Evolutionary conservation across 352 stramenopile species (phyloP).

Genomic region (Blastocystis sp.): DNA sequence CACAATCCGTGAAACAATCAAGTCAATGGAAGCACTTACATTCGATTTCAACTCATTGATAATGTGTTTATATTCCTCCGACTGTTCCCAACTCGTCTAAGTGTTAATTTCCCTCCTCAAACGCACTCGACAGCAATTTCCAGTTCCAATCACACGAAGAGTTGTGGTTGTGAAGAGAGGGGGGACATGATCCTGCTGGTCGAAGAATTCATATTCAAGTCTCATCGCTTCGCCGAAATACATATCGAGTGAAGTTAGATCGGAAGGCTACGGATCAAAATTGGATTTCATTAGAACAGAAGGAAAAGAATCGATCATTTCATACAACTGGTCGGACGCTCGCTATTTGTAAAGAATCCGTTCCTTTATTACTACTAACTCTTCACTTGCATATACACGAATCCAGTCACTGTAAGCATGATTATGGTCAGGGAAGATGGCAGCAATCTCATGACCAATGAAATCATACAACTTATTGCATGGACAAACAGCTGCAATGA

Average conservation of each 20-base stretch:
- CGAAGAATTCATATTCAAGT: neutral
- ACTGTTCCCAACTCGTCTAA: neutral
- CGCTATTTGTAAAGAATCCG: neutral
- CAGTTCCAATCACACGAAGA: too few species aligned
- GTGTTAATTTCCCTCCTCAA: neutral
- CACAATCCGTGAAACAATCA: too few species aligned
- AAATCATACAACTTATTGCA: slow-evolving; percentile 6
- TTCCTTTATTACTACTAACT: neutral
- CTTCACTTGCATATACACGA: slow-evolving; percentile 2
- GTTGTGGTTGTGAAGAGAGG: neutral
- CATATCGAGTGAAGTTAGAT: neutral
- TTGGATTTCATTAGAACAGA: neutral
- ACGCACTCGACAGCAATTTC: too few species aligned
- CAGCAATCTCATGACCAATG: neutral
- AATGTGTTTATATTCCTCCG: neutral
- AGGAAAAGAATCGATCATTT: neutral
- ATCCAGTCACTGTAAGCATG: slow-evolving; percentile 10
- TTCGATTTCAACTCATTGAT: neutral
- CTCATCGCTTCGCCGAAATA: neutral
- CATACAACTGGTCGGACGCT: neutral
- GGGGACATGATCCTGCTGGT: neutral
- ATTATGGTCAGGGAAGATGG: neutral
- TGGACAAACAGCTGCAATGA: neutral
- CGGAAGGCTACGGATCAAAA: neutral
- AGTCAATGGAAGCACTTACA: too few species aligned